Conservation (phyloP, 805 yeast genomes). For the Wickerhamomyces ciferrii region DNA sequence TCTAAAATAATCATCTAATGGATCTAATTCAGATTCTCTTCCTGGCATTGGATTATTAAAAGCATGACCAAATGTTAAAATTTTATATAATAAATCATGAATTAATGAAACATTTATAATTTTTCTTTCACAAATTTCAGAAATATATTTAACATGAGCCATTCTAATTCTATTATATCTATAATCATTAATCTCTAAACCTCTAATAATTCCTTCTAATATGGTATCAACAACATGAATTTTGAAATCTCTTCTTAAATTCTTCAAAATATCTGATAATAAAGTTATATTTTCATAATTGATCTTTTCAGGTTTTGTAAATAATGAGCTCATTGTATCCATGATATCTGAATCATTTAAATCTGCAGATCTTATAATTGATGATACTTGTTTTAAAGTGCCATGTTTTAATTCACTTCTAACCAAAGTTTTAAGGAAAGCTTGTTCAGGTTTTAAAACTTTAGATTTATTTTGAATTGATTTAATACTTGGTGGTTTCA, state of each 20-base stretch:
- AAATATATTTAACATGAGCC: conserved; percentile 55
- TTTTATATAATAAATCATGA: conserved; percentile 46
- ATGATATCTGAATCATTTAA: conserved; percentile 35
- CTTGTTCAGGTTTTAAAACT: conserved; percentile 36
- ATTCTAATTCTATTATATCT: conserved; percentile 54
- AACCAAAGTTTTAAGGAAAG: conserved; percentile 44
- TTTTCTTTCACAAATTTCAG: conserved; percentile 46
- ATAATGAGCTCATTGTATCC: conserved; percentile 31
- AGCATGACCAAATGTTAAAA: conserved; percentile 63
- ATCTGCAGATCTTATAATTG: conserved; percentile 38
- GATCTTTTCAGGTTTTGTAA: conserved; percentile 57
- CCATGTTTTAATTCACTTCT: conserved; percentile 41
- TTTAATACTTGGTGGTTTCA: conserved; percentile 50
- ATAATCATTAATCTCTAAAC: conserved; percentile 61
- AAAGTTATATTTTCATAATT: conserved; percentile 48
- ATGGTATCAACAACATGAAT: conserved; percentile 52
- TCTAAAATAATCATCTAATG: conserved; percentile 66
- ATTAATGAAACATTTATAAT: conserved; percentile 42
- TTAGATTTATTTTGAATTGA: conserved; percentile 19
- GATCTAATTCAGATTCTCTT: conserved; percentile 42
- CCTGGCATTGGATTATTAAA: conserved; percentile 49
- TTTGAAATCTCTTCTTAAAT: conserved; percentile 34
- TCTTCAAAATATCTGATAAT: conserved; percentile 43
- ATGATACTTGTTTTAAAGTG: conserved; percentile 29
- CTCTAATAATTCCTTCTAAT: conserved; percentile 58